Evolutionary conservation across 2,329 filamentous ascomycete genomes (phyloP).

Genomic region (Emericellopsis cladophorae): DNA sequence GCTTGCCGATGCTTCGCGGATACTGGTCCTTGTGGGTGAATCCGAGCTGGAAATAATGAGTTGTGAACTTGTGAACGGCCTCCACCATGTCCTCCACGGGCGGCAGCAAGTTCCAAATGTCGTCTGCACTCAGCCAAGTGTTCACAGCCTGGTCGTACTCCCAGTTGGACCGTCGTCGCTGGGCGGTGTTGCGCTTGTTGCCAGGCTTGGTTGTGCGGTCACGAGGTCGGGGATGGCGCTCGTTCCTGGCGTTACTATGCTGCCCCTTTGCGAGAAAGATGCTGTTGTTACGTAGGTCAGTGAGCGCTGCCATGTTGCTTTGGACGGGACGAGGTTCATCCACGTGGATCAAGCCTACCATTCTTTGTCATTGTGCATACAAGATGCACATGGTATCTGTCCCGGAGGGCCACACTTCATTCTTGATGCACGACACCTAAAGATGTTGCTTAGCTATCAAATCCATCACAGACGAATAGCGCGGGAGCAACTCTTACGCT

Average conservation of each 20-base stretch:
- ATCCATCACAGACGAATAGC: too few species aligned
- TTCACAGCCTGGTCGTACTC: background rate
- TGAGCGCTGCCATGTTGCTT: too few species aligned
- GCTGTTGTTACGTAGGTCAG: background rate
- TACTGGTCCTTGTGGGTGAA: conserved; percentile 44
- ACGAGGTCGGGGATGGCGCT: conserved; percentile 10
- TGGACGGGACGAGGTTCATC: too few species aligned
- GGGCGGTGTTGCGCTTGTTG: conserved; percentile 5
- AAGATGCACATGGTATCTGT: too few species aligned
- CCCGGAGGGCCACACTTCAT: too few species aligned
- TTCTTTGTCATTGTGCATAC: too few species aligned
- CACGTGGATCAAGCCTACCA: too few species aligned
- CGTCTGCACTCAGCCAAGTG: conserved; percentile 3
- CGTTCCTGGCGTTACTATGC: conserved; percentile 22
- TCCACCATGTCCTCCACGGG: conserved; percentile 36
- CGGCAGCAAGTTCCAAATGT: conserved; percentile 38
- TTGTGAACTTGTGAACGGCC: conserved; percentile 37
- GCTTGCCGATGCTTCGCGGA: conserved; percentile 28
- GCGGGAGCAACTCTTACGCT: too few species aligned
- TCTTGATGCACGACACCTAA: too few species aligned
- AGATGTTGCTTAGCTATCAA: too few species aligned
- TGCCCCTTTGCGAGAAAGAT: conserved; percentile 11
- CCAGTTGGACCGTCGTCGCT: background rate
- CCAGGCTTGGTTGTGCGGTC: conserved; percentile 3
- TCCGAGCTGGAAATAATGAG: conserved; percentile 45